Conservation (phyloP, 169 alveolate genomes). For the Haemoproteus tartakovskyi region DNA sequence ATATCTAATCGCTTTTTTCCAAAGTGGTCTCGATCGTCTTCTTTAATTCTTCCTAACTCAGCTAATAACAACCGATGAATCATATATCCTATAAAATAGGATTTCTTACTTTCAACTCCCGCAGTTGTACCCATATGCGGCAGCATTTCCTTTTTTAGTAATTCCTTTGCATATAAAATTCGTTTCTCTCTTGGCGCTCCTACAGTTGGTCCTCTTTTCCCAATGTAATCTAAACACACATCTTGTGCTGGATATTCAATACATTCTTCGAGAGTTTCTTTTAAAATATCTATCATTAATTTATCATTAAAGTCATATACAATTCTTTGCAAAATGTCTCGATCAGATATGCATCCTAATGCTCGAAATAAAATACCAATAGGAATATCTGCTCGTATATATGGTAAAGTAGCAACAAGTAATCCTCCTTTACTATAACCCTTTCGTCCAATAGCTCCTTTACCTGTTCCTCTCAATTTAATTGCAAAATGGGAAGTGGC, state of each 20-base stretch:
- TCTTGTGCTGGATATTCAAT: constrained; percentile 92
- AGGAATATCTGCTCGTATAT: constrained; percentile 96
- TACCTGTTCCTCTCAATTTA: constrained; percentile 80
- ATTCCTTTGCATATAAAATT: constrained; percentile 92
- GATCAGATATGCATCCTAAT: constrained; percentile 97
- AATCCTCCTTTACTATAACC: constrained; percentile 84
- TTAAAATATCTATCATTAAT: constrained; percentile 93
- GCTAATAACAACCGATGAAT: constrained; percentile 94
- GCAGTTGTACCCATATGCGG: constrained; percentile 97
- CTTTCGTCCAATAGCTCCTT: constrained; percentile 74
- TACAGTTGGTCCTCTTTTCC: constrained; percentile 95
- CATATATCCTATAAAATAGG: constrained; percentile 99
- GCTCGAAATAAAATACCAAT: constrained; percentile 96
- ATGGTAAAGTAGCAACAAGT: constrained; percentile 95
- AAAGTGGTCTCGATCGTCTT: constrained; percentile 99
- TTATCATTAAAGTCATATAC: constrained; percentile 93
- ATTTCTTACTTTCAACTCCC: constrained; percentile 92
- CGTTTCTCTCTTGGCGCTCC: constrained; percentile 91
- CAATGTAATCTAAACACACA: constrained; percentile 86
- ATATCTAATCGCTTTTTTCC: constrained; percentile 99
- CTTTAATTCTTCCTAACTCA: constrained; percentile 90
- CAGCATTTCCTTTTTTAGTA: constrained; percentile 93
- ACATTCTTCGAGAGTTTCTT: constrained; percentile 95
- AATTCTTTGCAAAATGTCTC: constrained; percentile 96
- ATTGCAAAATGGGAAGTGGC: constrained; percentile 94